Base-by-base conservation (phyloP, 2,329 filamentous ascomycete genomes). In the Fusarium sp. region DNA sequence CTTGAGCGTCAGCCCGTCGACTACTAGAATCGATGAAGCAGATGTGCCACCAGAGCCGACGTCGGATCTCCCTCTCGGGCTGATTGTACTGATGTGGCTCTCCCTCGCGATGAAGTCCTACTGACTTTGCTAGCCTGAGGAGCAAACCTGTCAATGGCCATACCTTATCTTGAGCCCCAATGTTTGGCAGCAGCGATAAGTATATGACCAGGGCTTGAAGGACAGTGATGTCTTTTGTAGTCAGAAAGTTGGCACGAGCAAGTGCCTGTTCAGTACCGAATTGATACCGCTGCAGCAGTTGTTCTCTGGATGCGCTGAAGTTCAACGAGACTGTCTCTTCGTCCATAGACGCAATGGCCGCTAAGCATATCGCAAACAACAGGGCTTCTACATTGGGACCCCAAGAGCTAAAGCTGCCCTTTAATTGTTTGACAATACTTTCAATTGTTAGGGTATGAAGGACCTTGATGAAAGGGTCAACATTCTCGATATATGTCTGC, bases 381-480 rank as follows among this genome's bases (percentile, higher is more conserved):
- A 81, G 41, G 3, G 80, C 70, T 31, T 79, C 73, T 42, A 75
- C 49, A 5, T 49, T 66, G 18, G 63, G 31, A 1, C 63, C 71
- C 5, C 72, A 65, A 11, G 75, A 62, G 31, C 71, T 75, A 15
- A 81, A 77, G 14, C 68, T 74, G 3, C 73, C 77, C n/a, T 57
- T 67, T 2, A 73, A 20, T 22, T 58, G 54, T 11, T 61, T 69
- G n/a, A 81, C 55, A 7, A 68, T 58, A 0, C 59, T 71, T 9
- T 72, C 70, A 18, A 79, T 45, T 11, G 59, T 75, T 14, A 75
- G 75, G 3, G 70, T 35, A 56, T 80, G 70, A 4, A 81, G 70
- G 1, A 82, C 56, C 33, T 82, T 81, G 61, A 82, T 74, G 56
- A 82, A 80, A 1, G 79, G 78, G 33, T 82, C 79, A 11, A 81